Base-by-base conservation (phyloP, 73 alveolate species). In the Paramecium pentaurelia region DNA sequence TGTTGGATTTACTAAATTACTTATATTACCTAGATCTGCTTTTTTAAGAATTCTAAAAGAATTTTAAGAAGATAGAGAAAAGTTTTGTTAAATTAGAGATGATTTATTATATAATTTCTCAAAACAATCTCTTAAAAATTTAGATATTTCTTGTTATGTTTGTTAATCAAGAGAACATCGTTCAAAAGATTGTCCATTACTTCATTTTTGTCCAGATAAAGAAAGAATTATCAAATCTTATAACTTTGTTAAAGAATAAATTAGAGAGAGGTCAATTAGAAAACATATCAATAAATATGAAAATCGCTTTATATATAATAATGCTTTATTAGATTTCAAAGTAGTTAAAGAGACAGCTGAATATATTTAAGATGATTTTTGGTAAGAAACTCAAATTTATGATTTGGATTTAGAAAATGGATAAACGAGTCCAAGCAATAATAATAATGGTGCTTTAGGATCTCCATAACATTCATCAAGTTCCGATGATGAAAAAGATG, bases 351-450 rank as follows among this genome's bases (percentile, higher is more conserved):
- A 75, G 11, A 8, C 88, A 22, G 88, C 88, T 16, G 58, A 75
- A 75, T 75, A 38, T 38, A 75, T 75, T 5, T 75, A 75, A n/a
- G 60, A 75, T 75, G 88, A 75, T 12, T 75, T 38, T 75, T 75
- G 88, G 88, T 12, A 75, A 75, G 88, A 75, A 75, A 75, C 60
- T 14, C 6, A 75, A 75, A 42, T 75, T 75, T 75, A 75, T 75
- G 88, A 75, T 38, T 38, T 38, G 20, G 88, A 42, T 36, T 16
- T 38, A 16, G 60, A 38, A 8, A 42, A 75, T 75, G 7, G 20
- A 1, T n/a, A 75, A 34, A 22, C 30, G 2, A 38, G 38, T 75
- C 88, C 88, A 0, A 25, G 16, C 20, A 42, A n/a, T 38, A 36
- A 34, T 38, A 36, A 34, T 28, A 20, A 34, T 32, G 8, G 10